Evolutionary conservation across 495 filamentous ascomycete genomes (phyloP), one percentile per base, ranked within the genome.

Genomic region (Talaromyces ruber): DNA sequence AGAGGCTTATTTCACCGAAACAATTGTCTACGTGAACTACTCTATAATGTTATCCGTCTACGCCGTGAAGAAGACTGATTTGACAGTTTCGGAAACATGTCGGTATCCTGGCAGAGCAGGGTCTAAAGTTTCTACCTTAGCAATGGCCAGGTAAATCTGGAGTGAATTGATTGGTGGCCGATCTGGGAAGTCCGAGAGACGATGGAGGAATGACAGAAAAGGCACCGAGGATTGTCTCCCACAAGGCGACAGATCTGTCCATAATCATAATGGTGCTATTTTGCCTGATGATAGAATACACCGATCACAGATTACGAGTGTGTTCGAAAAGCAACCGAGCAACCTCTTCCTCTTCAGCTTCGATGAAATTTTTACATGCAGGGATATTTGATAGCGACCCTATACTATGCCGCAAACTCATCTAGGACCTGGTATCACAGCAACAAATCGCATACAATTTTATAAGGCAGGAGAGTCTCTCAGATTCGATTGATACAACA

Each of bases 41-140:
- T 76, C 77, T 0, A 78, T 81, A 0, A 72, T 80, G 2, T 73
- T 80, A 9, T 84, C 82, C 22, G 72, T 84, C 4, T 85, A 85
- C 59, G 72, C 72, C n/a, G 77, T 83, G 26, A 70, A 79, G 1
- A 71, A 76, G 6, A 68, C 65, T 21, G 71, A 83, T 58, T 62
- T 83, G 32, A 74, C 76, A 2, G 61, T 78, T 43, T 86, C n/a
- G 83, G 83, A 72, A 68, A 1, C 86, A 80, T 63, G 58, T 81
- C 4, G 82, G 82, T 6, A 71, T 75, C 1, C 65, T 86, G 63
- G 70, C 77, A 66, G 69, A 77, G 54, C 66, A 75, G 4, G 72
- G 74, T 21, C 70, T 73, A 29, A 82, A 82, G 62, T 65, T 79
- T 43, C 66, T 73, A 11, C 70, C 72, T 51, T 82, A 72, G 4